A percentile compares a stretch with the other conserved stretches of the same genome.
Evolutionary conservation across 257 asterid genomes (phyloP).

Genomic region (Nicotiana otophora): DNA sequence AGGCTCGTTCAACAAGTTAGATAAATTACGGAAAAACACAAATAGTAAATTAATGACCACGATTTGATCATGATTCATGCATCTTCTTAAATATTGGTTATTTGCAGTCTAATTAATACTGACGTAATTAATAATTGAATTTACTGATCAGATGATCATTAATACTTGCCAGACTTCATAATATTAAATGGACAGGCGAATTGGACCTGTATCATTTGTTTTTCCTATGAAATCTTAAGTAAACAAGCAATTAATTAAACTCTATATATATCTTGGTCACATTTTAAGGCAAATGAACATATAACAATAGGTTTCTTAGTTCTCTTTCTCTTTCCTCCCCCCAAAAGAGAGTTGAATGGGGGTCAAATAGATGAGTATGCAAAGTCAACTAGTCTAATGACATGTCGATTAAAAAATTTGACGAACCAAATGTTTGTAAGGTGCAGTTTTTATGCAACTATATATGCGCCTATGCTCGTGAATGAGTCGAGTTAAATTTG

Average conservation of each 20-base stretch:
- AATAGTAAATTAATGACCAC: neutral
- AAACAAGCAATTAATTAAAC: neutral
- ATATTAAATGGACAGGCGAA: neutral
- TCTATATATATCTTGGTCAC: neutral
- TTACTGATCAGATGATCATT: neutral
- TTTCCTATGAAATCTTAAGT: neutral
- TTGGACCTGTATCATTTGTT: neutral
- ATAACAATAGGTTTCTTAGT: neutral
- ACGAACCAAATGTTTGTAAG: too few relatives aligned
- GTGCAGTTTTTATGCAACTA: too few relatives aligned
- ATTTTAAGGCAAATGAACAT: neutral
- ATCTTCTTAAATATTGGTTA: neutral
- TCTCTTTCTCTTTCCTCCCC: too few relatives aligned
- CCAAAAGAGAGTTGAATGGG: too few relatives aligned
- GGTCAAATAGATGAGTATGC: too few relatives aligned
- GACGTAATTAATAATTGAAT: neutral
- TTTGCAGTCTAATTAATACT: neutral
- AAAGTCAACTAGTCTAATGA: too few relatives aligned
- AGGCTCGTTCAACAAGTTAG: neutral
- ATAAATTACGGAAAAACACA: neutral
- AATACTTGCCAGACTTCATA: neutral
- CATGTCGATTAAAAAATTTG: too few relatives aligned
- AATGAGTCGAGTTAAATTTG: too few relatives aligned
- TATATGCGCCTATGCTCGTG: too few relatives aligned
- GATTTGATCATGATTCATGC: neutral